Base-by-base conservation (phyloP, 768 basidiomycete species). In the Tephrocybe rancida region DNA sequence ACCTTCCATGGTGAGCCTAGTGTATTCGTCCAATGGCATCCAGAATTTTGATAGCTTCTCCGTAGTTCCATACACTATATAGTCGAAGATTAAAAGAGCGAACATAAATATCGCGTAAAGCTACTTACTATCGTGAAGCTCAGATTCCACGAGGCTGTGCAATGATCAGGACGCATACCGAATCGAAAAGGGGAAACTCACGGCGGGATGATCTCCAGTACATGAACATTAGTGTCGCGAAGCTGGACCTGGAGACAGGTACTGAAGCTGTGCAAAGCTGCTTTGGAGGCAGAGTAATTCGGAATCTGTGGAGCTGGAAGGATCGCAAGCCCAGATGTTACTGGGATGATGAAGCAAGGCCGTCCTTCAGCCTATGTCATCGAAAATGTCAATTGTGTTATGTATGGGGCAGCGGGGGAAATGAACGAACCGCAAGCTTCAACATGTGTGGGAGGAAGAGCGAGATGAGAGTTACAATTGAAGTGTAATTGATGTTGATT, bases 161-260 rank as follows among this genome's bases (percentile, higher is more conserved):
- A n/a, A 21, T 3, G n/a, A 19, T 25, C 13, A 43, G 22, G 16
- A 29, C 29, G 41, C 26, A 9, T 16, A 37, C 11, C 35, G 49
- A 7, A 11, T 50, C 8, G 22, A 32, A 35, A 30, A n/a, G 11
- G 30, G 5, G 19, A 18, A 10, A 72, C 81, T 62, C 51, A 85
- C 80, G 85, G 84, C 9, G 84, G 84, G 3, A 82, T 67, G 21
- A 86, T 74, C 60, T 86, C 85, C 19, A 81, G 66, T 5, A 86
- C 78, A 42, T 79, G 70, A 14, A 86, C 72, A 22, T 80, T 76
- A 16, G 79, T 81, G 18, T 70, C 73, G 35, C 71, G 60, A 9
- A 85, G 70, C 59, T 83, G 79, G 0, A 61, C 63, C 44, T 73
- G 70, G 14, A 86, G 71, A 3, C 80, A 79, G 9, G 76, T 64